Conservation (phyloP, 2,329 filamentous ascomycete species). For the Paracorniculantispora psalliotae region DNA sequence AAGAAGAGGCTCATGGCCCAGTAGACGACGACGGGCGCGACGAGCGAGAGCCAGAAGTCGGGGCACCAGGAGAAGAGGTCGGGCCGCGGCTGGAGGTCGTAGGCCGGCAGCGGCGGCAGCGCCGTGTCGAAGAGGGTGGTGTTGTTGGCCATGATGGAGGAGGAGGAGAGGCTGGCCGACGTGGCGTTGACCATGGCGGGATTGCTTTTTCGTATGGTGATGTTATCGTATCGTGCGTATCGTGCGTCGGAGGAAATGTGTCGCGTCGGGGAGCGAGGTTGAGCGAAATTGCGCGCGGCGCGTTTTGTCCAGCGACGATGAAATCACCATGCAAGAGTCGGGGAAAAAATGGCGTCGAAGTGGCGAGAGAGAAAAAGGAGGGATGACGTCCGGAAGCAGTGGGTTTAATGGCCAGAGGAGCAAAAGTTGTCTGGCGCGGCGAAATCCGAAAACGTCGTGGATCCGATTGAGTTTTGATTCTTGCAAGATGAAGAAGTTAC, state of each 20-base stretch:
- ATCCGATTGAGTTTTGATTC: neutral
- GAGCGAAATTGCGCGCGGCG: neutral
- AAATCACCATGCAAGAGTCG: slow-evolving; percentile 1
- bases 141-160: slow-evolving; percentile 42
- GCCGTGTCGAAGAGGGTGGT: slow-evolving; percentile 50
- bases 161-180: slow-evolving; percentile 23
- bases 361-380: slow-evolving; percentile 5
- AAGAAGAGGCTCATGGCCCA: slow-evolving; percentile 84
- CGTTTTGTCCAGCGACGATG: neutral
- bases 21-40: slow-evolving; percentile 78
- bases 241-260: too few species aligned
- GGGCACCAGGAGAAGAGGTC: slow-evolving; percentile 73
- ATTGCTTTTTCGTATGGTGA: neutral
- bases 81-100: slow-evolving; percentile 64
- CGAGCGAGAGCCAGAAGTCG: slow-evolving; percentile 72
- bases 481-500: neutral
- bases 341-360: neutral
- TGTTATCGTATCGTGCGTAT: neutral
- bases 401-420: neutral
- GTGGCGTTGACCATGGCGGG: slow-evolving; percentile 37
- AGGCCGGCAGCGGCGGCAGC: slow-evolving; percentile 81
- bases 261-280: too few species aligned
- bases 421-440: neutral
- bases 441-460: neutral
- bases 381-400: neutral